phyloP scores from a whole-genome alignment of 1,284 basidiomycete genomes.

The Leccinum fuscescens region DNA sequence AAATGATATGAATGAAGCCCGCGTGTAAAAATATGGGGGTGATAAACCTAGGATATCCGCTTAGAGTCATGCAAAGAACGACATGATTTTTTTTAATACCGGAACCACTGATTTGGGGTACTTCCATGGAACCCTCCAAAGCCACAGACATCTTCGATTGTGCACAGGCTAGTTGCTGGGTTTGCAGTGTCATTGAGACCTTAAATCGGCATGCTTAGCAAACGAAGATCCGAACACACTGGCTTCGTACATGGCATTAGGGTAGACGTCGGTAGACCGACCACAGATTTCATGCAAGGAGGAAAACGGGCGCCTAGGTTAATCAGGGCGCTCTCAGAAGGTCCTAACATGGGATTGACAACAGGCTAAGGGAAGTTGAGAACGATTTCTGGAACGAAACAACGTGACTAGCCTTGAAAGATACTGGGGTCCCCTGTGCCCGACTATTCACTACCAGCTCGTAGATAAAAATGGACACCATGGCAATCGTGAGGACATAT shows the following conservation, averaged over 20 bases:
- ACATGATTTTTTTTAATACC: conserved; percentile 40
- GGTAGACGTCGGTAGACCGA: conserved; percentile 58
- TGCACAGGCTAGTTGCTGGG: conserved; percentile 66
- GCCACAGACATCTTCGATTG: conserved; percentile 83
- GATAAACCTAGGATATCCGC: conserved; percentile 59
- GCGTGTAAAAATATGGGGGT: conserved; percentile 90
- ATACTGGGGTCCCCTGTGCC: conserved; percentile 76
- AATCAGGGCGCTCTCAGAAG: conserved; percentile 82
- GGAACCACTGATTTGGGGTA: conserved; percentile 82
- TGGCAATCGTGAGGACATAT: conserved; percentile 60
- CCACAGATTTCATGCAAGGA: conserved; percentile 79
- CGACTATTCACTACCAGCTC: conserved; percentile 75
- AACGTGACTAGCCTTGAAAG: conserved; percentile 62
- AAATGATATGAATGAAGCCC: conserved; percentile 81
- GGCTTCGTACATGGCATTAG: conserved; percentile 58
- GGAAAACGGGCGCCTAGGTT: conserved; percentile 92
- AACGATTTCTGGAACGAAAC: not conserved
- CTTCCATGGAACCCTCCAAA: conserved; percentile 78
- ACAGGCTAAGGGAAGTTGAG: conserved; percentile 48
- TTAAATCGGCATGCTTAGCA: conserved; percentile 27
- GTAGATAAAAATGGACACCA: conserved; percentile 75
- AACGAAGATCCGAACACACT: conserved; percentile 1
- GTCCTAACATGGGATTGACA: conserved; percentile 92
- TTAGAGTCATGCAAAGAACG: conserved; percentile 5
- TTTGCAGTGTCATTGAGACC: conserved; percentile 78